Conservation (phyloP, 306 rosid species). For the Lathyrus sativus region DNA sequence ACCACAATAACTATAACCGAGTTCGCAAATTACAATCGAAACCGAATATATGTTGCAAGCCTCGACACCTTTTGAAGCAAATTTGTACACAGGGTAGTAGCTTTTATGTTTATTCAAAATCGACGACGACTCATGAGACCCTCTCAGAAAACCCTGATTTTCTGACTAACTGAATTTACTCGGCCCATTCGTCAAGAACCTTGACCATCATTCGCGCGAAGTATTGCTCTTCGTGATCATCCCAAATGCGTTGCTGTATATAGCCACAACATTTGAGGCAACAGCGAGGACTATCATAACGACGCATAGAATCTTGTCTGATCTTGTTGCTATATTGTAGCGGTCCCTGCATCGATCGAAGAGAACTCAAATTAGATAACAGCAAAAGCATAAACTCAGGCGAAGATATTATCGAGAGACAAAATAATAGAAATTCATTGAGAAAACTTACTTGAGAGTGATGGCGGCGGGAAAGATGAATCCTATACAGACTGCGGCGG, state of each 20-base stretch:
- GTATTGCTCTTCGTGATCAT: conserved; percentile 65
- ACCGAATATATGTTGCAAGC: conserved; percentile 40
- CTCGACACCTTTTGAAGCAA: conserved; percentile 42
- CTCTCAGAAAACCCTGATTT: conserved; percentile 55
- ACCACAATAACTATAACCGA: conserved; percentile 22
- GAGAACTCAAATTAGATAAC: background rate
- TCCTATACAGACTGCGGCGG: conserved; percentile 54
- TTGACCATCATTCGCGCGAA: conserved; percentile 44
- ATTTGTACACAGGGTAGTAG: conserved; percentile 47
- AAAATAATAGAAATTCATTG: conserved; percentile 4
- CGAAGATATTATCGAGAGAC: background rate
- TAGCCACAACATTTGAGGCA: conserved; percentile 74
- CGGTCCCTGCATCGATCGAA: conserved; percentile 56
- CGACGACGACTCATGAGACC: conserved; percentile 37
- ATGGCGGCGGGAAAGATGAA: conserved; percentile 55
- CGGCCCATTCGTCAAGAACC: conserved; percentile 32
- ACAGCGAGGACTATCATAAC: conserved; percentile 78
- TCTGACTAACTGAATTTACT: conserved; percentile 24
- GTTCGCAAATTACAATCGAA: conserved; percentile 35
- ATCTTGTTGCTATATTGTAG: conserved; percentile 67
- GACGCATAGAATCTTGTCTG: conserved; percentile 64
- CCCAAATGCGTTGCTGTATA: conserved; percentile 82
- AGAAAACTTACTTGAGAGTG: conserved; percentile 44
- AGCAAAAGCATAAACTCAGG: conserved; percentile 23
- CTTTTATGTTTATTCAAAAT: conserved; percentile 43